Conservation (phyloP, 345 rosid genomes). For the Pseudoturritis turrita region DNA sequence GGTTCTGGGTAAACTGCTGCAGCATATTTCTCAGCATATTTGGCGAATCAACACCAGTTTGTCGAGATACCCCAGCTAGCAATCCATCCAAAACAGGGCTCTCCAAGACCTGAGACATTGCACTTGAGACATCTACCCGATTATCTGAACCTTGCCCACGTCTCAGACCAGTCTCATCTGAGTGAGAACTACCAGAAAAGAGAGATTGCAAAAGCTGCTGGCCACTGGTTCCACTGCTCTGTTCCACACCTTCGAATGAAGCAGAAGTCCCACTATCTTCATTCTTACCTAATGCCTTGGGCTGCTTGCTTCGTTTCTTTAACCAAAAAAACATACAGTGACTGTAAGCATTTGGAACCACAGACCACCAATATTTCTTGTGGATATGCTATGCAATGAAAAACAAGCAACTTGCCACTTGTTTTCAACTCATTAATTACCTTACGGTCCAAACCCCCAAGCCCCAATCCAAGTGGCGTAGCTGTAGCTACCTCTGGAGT, state of each 20-base stretch:
- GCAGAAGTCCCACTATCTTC: constrained; percentile 39
- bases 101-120: constrained; percentile 63
- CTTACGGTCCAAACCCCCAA: constrained; percentile 82
- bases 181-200: constrained; percentile 43
- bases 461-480: constrained; percentile 83
- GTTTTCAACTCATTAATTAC: constrained; percentile 31
- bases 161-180: constrained; percentile 21
- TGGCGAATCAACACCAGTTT: constrained; percentile 78
- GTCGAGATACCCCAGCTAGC: constrained; percentile 65
- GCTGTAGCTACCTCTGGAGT: constrained; percentile 33
- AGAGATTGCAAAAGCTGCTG: constrained; percentile 66
- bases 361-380: neutral
- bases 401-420: neutral
- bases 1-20: constrained; percentile 78
- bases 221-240: constrained; percentile 34
- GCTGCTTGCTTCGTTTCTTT: constrained; percentile 51
- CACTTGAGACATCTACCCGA: constrained; percentile 48
- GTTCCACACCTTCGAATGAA: constrained; percentile 37
- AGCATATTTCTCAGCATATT: constrained; percentile 75
- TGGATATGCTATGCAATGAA: neutral
- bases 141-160: constrained; percentile 39
- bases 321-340: neutral
- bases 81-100: constrained; percentile 69
- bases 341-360: constrained; percentile 6
- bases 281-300: constrained; percentile 28